phyloP scores from a whole-genome alignment of 2,329 filamentous ascomycete species.

The Penicillium aurantiogriseum region DNA sequence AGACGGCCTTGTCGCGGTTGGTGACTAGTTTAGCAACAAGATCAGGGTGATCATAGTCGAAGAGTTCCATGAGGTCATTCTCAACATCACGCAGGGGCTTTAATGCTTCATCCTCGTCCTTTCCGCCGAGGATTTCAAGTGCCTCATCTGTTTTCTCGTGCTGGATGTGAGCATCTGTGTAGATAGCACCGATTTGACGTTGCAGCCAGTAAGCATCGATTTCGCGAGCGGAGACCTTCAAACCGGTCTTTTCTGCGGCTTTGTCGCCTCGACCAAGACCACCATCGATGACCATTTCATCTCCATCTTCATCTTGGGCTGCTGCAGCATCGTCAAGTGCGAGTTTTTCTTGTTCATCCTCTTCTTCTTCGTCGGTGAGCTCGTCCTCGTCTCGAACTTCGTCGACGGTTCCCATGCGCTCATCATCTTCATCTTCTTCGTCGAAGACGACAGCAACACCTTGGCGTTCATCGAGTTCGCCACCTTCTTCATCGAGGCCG shows the following conservation, averaged over 20 bases:
- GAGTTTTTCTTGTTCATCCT: constrained; percentile 59
- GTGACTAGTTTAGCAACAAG: constrained; percentile 86
- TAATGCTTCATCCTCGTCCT: constrained; percentile 71
- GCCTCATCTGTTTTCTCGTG: constrained; percentile 88
- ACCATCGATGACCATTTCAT: constrained; percentile 81
- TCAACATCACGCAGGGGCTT: constrained; percentile 89
- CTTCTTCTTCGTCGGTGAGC: constrained; percentile 71
- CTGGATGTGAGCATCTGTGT: constrained; percentile 87
- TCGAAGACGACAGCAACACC: constrained; percentile 98
- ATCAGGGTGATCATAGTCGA: constrained; percentile 95
- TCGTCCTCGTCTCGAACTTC: constrained; percentile 78
- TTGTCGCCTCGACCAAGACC: constrained; percentile 48
- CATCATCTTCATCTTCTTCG: constrained; percentile 83
- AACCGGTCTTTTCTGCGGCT: constrained; percentile 46
- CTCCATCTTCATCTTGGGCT: constrained; percentile 49
- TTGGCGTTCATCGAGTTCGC: constrained; percentile 87
- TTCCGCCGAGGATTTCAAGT: constrained; percentile 75
- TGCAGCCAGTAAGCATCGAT: constrained; percentile 98
- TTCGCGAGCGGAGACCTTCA: constrained; percentile 74
- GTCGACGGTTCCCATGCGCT: constrained; percentile 71
- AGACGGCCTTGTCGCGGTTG: constrained; percentile 91
- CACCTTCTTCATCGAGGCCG: constrained; percentile 63
- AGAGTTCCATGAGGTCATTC: constrained; percentile 97
- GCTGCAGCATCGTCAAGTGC: constrained; percentile 48
- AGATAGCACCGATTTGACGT: constrained; percentile 82